These are phyloP conservation scores for Diaporthe nobilis DNA, from an alignment of 2,329 filamentous ascomycete genomes.

Conservation along the genomic window DNA sequence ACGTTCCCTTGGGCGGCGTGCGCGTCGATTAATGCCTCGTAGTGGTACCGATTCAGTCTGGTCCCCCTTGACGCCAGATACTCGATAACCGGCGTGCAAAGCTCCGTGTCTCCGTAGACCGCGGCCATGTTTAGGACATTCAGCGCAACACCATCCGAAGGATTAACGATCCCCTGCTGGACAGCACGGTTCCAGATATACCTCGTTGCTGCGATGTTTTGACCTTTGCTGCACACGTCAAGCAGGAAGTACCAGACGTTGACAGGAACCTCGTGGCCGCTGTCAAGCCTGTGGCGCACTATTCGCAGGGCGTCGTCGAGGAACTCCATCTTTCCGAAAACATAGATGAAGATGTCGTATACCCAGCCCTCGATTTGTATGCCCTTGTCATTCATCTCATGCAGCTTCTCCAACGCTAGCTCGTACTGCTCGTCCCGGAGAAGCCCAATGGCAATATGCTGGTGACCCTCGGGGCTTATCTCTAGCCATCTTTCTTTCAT, in stretches of 20 bases:
- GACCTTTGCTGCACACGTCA: constrained; percentile 77
- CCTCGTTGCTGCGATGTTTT: constrained; percentile 74
- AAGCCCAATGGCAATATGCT: constrained; percentile 79
- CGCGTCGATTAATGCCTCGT: constrained; percentile 82
- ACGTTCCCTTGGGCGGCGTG: constrained; percentile 75
- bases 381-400: constrained; percentile 72
- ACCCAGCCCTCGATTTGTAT: constrained; percentile 78
- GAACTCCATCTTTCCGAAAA: constrained; percentile 79
- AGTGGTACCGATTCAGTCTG: constrained; percentile 77
- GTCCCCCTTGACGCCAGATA: constrained; percentile 71
- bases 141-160: constrained; percentile 51
- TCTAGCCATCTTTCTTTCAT: constrained; percentile 82
- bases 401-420: constrained; percentile 79
- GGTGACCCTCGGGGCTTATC: constrained; percentile 72
- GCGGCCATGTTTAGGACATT: constrained; percentile 82
- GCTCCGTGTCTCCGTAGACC: constrained; percentile 73
- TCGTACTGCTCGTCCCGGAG: constrained; percentile 88
- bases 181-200: constrained; percentile 78
- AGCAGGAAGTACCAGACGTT: constrained; percentile 80
- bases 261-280: constrained; percentile 53
- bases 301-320: constrained; percentile 82
- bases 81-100: constrained; percentile 81
- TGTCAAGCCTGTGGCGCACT: constrained; percentile 68
- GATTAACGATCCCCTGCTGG: constrained; percentile 57
- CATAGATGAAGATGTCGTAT: constrained; percentile 82